A percentile compares a stretch with the other conserved stretches of the same genome.
Conservation (phyloP, 1,284 basidiomycete genomes). For the Psilocybe mexicana region DNA sequence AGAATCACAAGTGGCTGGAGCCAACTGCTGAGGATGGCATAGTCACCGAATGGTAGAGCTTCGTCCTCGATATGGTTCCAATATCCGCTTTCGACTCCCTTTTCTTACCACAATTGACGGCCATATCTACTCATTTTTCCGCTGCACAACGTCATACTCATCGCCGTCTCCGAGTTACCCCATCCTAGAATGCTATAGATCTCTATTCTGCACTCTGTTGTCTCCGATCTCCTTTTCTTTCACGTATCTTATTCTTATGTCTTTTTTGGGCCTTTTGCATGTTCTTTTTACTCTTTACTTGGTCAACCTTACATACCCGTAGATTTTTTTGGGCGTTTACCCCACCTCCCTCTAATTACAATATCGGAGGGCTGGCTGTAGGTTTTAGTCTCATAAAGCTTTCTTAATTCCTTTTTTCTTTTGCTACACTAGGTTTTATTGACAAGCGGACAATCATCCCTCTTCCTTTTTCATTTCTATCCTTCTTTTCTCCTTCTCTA, state of each 20-base stretch:
- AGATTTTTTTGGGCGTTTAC: constrained; percentile 8
- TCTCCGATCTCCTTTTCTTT: constrained; percentile 6
- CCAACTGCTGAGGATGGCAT: constrained; percentile 45
- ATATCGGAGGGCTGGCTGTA: neutral
- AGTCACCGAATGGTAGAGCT: constrained; percentile 46
- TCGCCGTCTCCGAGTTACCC: neutral
- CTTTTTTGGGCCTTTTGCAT: constrained; percentile 14
- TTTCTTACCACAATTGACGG: neutral
- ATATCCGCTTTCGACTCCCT: neutral
- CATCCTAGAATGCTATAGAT: constrained; percentile 12
- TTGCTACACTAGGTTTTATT: constrained; percentile 1
- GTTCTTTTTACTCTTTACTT: constrained; percentile 6
- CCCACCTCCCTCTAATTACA: neutral
- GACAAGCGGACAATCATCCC: neutral
- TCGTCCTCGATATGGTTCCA: neutral
- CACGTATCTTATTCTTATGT: constrained; percentile 10
- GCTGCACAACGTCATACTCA: neutral
- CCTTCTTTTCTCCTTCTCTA: neutral
- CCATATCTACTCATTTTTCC: neutral
- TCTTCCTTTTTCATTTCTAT: neutral
- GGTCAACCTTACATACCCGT: constrained; percentile 17
- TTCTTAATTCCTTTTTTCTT: constrained; percentile 1
- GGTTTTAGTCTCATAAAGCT: neutral
- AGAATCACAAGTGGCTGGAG: constrained; percentile 75
- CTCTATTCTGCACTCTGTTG: neutral